These are phyloP conservation scores for Populus davidiana DNA, from an alignment of 345 rosid species.

Conservation along the genomic window DNA sequence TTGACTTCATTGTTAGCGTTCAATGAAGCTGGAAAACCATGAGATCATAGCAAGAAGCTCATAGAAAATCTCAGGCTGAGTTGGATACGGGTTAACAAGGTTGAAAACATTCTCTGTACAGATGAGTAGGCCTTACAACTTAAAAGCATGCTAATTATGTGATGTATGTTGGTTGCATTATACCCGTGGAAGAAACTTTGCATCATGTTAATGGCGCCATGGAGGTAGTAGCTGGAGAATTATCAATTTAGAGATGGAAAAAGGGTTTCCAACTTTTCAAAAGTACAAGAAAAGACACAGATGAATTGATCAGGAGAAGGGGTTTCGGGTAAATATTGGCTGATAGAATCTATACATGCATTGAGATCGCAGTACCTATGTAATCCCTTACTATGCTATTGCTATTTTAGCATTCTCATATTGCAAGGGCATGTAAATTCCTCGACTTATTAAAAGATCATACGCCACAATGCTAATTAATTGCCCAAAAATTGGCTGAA, in stretches of 20 bases:
- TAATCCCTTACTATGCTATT: background rate
- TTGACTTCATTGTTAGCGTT: background rate
- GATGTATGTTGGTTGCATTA: too few relatives aligned
- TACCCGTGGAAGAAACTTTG: too few relatives aligned
- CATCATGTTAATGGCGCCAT: background rate
- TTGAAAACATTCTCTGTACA: background rate
- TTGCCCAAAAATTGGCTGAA: background rate
- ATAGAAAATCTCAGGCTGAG: background rate
- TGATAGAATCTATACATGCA: background rate
- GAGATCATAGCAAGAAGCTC: background rate
- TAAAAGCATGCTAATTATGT: background rate
- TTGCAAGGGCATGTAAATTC: background rate
- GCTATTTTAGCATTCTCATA: background rate
- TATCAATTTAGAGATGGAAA: background rate
- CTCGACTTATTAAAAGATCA: background rate
- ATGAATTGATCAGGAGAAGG: background rate
- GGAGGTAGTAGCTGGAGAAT: background rate
- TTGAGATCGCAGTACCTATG: background rate
- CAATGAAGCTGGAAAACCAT: background rate
- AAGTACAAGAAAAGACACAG: background rate
- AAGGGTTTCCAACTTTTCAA: background rate
- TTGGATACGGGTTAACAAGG: background rate
- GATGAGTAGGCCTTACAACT: background rate
- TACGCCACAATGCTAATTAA: background rate
- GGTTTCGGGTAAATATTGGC: background rate